Evolutionary conservation across 1,139 yeast species (phyloP).

Genomic region (Diutina siamensis): DNA sequence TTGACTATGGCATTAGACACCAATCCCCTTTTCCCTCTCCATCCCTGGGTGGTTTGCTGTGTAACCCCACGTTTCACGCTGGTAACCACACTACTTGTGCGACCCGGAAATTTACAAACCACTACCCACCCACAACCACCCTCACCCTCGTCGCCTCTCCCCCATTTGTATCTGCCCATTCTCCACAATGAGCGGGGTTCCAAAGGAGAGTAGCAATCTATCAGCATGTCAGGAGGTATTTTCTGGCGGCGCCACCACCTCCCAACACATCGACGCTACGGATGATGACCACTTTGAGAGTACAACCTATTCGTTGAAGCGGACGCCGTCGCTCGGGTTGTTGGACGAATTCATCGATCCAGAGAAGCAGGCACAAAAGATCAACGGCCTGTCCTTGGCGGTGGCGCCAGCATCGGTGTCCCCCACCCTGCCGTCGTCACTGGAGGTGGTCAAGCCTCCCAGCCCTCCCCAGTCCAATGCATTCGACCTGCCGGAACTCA

Average conservation of each 20-base stretch:
- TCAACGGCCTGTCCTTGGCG: conserved; percentile 5
- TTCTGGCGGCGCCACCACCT: conserved; percentile 39
- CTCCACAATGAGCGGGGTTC: not conserved
- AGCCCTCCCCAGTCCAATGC: conserved; percentile 10
- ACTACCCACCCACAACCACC: not conserved
- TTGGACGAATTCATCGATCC: conserved; percentile 53
- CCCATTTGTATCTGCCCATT: no score
- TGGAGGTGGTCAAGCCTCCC: not conserved
- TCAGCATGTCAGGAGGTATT: conserved; percentile 21
- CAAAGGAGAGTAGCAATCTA: not conserved
- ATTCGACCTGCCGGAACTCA: conserved; percentile 24
- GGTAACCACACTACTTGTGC: not conserved
- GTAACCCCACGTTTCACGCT: not conserved
- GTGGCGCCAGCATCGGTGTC: no score
- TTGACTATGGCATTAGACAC: no score
- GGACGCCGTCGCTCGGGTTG: conserved; percentile 77
- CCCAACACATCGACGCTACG: conserved; percentile 56
- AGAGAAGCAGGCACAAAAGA: conserved; percentile 9
- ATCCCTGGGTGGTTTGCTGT: no score
- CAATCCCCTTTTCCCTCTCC: no score
- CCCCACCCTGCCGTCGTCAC: no score
- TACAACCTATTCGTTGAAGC: conserved; percentile 64
- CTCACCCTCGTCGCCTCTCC: not conserved
- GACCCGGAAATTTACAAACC: not conserved
- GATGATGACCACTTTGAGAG: conserved; percentile 63